Base-by-base conservation (phyloP, 2,329 filamentous ascomycete genomes). In the Dryadomyces quercus-mongolicae region DNA sequence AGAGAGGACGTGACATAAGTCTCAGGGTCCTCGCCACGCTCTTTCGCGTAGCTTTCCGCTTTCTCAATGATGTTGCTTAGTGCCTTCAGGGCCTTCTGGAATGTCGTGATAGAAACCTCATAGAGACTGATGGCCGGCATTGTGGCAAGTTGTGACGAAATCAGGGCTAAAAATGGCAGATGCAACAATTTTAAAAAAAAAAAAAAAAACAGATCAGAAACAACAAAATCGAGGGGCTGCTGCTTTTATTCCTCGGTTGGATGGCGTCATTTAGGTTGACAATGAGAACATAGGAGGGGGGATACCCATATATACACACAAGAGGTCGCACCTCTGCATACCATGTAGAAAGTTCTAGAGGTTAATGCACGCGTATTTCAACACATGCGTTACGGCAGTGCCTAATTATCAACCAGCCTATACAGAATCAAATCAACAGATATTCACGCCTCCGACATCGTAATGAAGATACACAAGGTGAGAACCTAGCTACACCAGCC, bases 121-220 rank as follows among this genome's bases (percentile, higher is more conserved):
- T 67, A 66, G 44, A 69, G 54, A 8, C 59, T 61, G 40, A 64
- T 31, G 15, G 60, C 57, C 18, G 65, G 51, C 64, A 67, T 69
- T 8, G 43, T 63, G 55, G 16, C 40, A 10, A 15, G 1, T 45
- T 4, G 10, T 4, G 21, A 44, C 10, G n/a, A 21, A 20, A 20
- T 3, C 16, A 13, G 15, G 25, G 15, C 9, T 9, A 38, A 16
- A 49, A 4, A 31, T 31, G 4, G 45, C 45, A 5, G 22, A 31
- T 7, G 22, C 16, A 45, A 21, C 8, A 36, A 36, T 18, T 36
- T 6, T 21, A 36, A 9, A 8, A 20, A 40, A 21, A 48, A 22
- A 20, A 40, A 21, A 48, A 22, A n/a, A n/a, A n/a, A n/a, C n/a
- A n/a, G n/a, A n/a, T 12, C 36, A 40, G 36, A n/a, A 16, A n/a